A percentile compares a stretch with the other conserved stretches of the same genome.
phyloP scores from a whole-genome alignment of 345 rosid genomes.

The Nasturtium officinale region DNA sequence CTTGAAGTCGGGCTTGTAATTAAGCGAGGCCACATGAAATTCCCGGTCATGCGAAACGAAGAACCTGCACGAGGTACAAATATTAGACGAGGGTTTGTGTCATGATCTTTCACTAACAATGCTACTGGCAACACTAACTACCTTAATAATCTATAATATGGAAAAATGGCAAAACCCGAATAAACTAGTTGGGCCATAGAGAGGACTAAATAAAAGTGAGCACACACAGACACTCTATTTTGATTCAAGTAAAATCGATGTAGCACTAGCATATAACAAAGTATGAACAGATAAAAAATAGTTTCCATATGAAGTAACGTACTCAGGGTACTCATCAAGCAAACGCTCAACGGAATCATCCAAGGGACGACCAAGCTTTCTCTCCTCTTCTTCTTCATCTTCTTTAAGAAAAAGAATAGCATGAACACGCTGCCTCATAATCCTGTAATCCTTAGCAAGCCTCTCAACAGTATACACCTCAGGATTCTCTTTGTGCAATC shows the following conservation, averaged over 20 bases:
- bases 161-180: background rate
- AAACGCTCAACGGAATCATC: constrained; percentile 88
- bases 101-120: background rate
- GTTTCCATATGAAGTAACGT: constrained; percentile 34
- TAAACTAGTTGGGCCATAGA: background rate
- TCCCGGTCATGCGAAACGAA: constrained; percentile 86
- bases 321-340: constrained; percentile 92
- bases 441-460: constrained; percentile 90
- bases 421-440: constrained; percentile 96
- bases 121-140: background rate
- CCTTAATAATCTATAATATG: background rate
- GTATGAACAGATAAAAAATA: background rate
- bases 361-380: constrained; percentile 76
- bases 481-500: constrained; percentile 81
- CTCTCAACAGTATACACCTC: constrained; percentile 76
- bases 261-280: background rate
- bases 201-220: constrained; percentile 4
- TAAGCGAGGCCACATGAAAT: constrained; percentile 94
- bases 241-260: background rate
- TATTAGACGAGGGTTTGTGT: background rate
- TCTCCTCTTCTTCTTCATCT: constrained; percentile 90
- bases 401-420: constrained; percentile 96
- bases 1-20: constrained; percentile 90
- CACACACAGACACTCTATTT: background rate
- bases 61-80: constrained; percentile 55